Percentiles rank a stretch among this genome's conserved stretches.
Evolutionary conservation across 345 rosid species (phyloP).

Genomic region (Pistacia vera): DNA sequence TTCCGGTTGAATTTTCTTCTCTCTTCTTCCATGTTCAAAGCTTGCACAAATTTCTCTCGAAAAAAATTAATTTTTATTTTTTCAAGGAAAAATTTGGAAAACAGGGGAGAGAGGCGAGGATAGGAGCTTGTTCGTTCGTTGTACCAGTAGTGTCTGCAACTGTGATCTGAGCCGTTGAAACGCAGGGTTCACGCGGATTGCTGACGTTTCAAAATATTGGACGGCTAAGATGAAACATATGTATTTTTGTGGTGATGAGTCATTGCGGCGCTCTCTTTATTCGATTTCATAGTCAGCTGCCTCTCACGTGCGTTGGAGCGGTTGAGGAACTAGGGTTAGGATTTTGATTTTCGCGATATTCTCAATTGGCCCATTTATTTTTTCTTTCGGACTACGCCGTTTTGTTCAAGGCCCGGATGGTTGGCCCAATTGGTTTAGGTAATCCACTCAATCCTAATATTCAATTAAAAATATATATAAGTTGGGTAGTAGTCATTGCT

Average conservation of each 20-base stretch:
- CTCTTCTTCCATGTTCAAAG: slow-evolving; percentile 42
- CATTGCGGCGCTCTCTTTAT: slow-evolving; percentile 41
- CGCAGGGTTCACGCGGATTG: slow-evolving; percentile 39
- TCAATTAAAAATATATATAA: no score
- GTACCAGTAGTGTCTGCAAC: slow-evolving; percentile 55
- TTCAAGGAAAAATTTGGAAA: slow-evolving; percentile 5
- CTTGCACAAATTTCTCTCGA: slow-evolving; percentile 19
- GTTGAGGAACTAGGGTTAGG: slow-evolving; percentile 38
- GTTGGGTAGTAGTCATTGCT: no score
- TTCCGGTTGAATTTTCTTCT: slow-evolving; percentile 30
- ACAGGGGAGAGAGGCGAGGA: slow-evolving; percentile 21
- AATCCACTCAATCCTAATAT: no score
- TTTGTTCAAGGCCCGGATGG: not conserved
- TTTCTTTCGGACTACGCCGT: not conserved
- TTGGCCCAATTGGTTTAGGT: no score
- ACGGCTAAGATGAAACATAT: slow-evolving; percentile 41
- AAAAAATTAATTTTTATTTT: slow-evolving; percentile 19
- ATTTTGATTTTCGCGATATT: slow-evolving; percentile 10
- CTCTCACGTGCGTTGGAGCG: slow-evolving; percentile 37
- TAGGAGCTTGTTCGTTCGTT: slow-evolving; percentile 48
- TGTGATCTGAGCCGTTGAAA: slow-evolving; percentile 63
- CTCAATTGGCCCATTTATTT: slow-evolving; percentile 13
- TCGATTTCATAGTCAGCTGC: slow-evolving; percentile 29
- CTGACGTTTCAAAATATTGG: slow-evolving; percentile 51
- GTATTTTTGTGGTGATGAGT: slow-evolving; percentile 29